Evolutionary conservation across 495 filamentous ascomycete species (phyloP).

Genomic region (Aspergillus heteromorphus): DNA sequence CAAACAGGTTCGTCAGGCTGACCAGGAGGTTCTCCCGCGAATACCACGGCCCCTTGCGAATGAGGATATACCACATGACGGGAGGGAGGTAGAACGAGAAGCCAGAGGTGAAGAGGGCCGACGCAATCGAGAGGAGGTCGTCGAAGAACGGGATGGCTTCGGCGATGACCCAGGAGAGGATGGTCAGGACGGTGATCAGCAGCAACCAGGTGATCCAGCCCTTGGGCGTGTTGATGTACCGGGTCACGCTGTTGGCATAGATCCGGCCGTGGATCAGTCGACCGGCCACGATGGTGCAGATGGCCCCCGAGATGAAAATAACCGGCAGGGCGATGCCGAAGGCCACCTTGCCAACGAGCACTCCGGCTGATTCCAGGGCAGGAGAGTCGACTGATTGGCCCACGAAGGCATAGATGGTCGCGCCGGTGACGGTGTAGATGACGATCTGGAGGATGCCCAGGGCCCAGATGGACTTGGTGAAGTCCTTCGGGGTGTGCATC

Average conservation of each 20-base stretch:
- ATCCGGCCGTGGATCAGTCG: constrained; percentile 58
- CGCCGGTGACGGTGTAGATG: constrained; percentile 62
- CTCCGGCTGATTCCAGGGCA: constrained; percentile 57
- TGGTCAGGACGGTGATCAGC: constrained; percentile 48
- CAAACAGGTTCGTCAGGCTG: constrained; percentile 14
- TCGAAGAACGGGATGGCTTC: constrained; percentile 65
- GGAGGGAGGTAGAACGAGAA: constrained; percentile 63
- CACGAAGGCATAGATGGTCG: constrained; percentile 62
- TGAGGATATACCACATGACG: constrained; percentile 57
- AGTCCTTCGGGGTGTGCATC: constrained; percentile 63
- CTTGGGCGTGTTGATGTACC: constrained; percentile 53
- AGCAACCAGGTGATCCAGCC: constrained; percentile 54
- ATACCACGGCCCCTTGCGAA: constrained; percentile 36
- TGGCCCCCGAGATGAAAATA: constrained; percentile 61
- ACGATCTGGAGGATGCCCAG: constrained; percentile 55
- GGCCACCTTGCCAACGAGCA: constrained; percentile 56
- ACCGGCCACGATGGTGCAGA: constrained; percentile 52
- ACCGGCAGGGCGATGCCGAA: constrained; percentile 73
- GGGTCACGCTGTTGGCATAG: constrained; percentile 47
- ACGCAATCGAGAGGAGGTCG: constrained; percentile 54
- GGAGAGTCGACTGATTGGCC: constrained; percentile 59
- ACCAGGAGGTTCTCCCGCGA: constrained; percentile 25
- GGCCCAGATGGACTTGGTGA: constrained; percentile 53
- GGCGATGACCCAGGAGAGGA: constrained; percentile 60
- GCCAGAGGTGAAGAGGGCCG: constrained; percentile 59